Conservation (phyloP, 2,329 filamentous ascomycete species). For the Dendryphion nanum region DNA sequence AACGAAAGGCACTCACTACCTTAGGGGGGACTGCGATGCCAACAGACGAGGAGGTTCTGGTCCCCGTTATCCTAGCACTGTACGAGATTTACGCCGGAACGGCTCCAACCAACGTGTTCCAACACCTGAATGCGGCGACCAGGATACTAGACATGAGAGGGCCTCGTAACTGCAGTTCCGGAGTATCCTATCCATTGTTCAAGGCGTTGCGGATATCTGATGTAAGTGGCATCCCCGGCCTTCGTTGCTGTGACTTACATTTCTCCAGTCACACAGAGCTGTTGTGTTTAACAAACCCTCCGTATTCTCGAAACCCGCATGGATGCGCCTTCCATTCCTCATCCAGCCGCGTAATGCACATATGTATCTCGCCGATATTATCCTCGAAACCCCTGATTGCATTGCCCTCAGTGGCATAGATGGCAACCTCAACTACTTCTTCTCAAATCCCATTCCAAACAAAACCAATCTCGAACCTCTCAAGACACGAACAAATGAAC, state of each 20-base stretch:
- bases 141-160: constrained; percentile 33
- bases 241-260: not conserved
- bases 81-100: constrained; percentile 33
- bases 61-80: constrained; percentile 27
- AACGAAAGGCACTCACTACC: constrained; percentile 20
- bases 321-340: constrained; percentile 30
- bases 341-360: constrained; percentile 22
- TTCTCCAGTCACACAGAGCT: constrained; percentile 18
- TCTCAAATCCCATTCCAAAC: constrained; percentile 13
- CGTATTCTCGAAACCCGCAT: constrained; percentile 22
- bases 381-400: constrained; percentile 26
- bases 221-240: constrained; percentile 13
- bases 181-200: constrained; percentile 23
- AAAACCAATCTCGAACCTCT: constrained; percentile 12
- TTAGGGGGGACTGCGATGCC: constrained; percentile 18
- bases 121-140: constrained; percentile 26
- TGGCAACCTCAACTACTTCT: constrained; percentile 20
- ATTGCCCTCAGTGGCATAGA: constrained; percentile 12
- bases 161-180: constrained; percentile 23
- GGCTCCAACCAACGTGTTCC: constrained; percentile 24
- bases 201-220: constrained; percentile 29
- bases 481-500: constrained; percentile 11
- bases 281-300: constrained; percentile 28
- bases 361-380: constrained; percentile 23
- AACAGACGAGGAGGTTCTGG: constrained; percentile 27